Evolutionary conservation across 2,329 filamentous ascomycete species (phyloP).

Genomic region (Arthrobotrys musiformis): DNA sequence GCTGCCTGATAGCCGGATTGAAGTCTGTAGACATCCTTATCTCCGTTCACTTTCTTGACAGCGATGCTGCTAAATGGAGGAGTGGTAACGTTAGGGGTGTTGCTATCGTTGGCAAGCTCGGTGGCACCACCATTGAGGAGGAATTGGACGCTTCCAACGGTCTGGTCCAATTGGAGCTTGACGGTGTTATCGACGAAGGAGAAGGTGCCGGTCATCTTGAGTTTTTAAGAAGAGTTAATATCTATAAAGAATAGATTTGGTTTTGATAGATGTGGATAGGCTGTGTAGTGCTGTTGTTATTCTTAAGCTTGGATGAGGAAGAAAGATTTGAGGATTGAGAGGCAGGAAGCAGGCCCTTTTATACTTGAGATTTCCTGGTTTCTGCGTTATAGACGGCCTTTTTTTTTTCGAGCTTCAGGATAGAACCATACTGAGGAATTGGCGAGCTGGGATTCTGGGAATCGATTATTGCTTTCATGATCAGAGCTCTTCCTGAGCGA

Average conservation of each 20-base stretch:
- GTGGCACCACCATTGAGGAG: too few relatives aligned
- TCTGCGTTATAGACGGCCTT: neutral
- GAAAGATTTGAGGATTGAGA: neutral
- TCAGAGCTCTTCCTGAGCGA: too few relatives aligned
- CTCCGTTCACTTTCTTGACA: neutral
- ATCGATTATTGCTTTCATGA: too few relatives aligned
- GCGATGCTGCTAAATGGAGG: neutral
- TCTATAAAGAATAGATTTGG: neutral
- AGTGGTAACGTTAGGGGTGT: neutral
- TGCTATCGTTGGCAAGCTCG: neutral
- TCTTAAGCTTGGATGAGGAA: neutral
- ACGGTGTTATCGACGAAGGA: neutral
- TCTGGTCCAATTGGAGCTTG: neutral
- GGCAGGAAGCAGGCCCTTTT: neutral
- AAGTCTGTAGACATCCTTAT: neutral
- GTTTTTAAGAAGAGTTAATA: neutral
- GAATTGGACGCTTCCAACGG: neutral
- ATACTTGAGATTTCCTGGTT: neutral
- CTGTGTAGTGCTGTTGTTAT: neutral
- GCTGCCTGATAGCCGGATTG: neutral
- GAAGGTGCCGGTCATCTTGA: neutral
- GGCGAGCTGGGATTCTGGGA: too few relatives aligned
- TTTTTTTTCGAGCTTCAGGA: neutral
- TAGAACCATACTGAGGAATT: neutral
- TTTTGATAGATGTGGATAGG: neutral